These are phyloP conservation scores for Vigna trinervia DNA, from an alignment of 306 rosid genomes.

Conservation along the genomic window DNA sequence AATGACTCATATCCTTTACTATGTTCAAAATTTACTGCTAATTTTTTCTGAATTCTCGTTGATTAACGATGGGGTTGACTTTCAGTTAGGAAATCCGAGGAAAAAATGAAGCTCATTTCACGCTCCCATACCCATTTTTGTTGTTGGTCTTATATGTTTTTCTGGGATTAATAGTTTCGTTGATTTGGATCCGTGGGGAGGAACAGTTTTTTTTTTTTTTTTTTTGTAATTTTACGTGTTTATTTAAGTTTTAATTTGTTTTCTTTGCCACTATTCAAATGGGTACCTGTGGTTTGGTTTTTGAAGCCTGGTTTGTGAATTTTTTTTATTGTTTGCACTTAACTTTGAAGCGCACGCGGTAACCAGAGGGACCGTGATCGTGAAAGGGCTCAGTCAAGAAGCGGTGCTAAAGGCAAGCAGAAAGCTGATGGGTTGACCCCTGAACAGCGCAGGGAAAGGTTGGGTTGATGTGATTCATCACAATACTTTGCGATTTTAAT, in stretches of 20 bases:
- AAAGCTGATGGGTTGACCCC: constrained; percentile 78
- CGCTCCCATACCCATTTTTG: not conserved
- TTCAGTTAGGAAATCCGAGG: constrained; percentile 17
- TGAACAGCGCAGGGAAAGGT: constrained; percentile 93
- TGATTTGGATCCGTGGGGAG: constrained; percentile 9
- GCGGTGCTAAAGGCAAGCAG: constrained; percentile 43
- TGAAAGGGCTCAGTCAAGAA: constrained; percentile 74
- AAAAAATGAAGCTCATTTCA: not conserved
- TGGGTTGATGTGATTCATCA: constrained; percentile 10
- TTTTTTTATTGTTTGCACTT: constrained; percentile 48
- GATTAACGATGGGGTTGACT: constrained; percentile 38
- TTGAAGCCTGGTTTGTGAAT: constrained; percentile 8
- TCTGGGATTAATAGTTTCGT: not conserved
- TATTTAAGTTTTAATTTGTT: not conserved
- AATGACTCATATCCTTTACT: constrained; percentile 82
- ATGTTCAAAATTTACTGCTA: not conserved
- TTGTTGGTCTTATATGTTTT: not conserved
- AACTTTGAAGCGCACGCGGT: constrained; percentile 75
- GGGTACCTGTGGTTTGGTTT: not conserved
- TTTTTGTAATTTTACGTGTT: not conserved
- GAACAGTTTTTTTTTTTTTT: constrained; percentile 1
- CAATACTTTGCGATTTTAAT: not conserved
- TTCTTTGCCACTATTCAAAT: constrained; percentile 5
- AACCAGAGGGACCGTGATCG: constrained; percentile 77
- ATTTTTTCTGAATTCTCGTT: not conserved